phyloP scores from a whole-genome alignment of 225 moss, liverwort and hornwort genomes.

The Physcomitrium patens region DNA sequence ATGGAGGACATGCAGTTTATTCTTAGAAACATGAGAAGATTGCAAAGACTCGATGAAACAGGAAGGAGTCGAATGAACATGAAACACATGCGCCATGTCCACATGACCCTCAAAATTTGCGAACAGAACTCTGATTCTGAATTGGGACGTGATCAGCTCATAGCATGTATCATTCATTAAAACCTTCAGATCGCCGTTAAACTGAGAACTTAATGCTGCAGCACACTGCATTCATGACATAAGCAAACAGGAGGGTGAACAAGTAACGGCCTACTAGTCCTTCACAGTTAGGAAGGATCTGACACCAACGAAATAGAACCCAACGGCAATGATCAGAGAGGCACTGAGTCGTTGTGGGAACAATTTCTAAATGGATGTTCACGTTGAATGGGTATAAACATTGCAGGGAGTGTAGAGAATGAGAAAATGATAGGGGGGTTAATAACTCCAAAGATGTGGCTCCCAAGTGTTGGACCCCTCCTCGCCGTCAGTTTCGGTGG shows the following conservation, averaged over 20 bases:
- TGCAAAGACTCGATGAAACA: too few species aligned
- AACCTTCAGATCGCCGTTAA: constrained; percentile 15
- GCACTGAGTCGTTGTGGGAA: too few species aligned
- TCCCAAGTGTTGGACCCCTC: constrained; percentile 53
- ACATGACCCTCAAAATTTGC: too few species aligned
- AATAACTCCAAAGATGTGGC: constrained; percentile 67
- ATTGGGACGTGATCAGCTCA: constrained; percentile 9
- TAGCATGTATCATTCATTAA: background rate
- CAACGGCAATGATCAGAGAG: too few species aligned
- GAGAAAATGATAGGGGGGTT: background rate
- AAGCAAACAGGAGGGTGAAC: too few species aligned
- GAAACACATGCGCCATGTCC: background rate
- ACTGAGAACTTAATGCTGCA: too few species aligned
- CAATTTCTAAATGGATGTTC: background rate
- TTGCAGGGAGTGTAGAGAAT: background rate
- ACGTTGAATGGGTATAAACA: background rate
- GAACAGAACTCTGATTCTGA: background rate
- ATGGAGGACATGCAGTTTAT: constrained; percentile 4
- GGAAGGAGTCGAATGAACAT: too few species aligned
- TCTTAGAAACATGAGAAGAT: too few species aligned
- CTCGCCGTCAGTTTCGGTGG: constrained; percentile 58
- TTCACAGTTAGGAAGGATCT: too few species aligned
- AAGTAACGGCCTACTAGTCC: too few species aligned
- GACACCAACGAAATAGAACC: too few species aligned
- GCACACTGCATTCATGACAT: too few species aligned